These are phyloP conservation scores for Chytriomyces confervae DNA, from an alignment of 192 early-diverging fungal species.

Conservation along the genomic window DNA sequence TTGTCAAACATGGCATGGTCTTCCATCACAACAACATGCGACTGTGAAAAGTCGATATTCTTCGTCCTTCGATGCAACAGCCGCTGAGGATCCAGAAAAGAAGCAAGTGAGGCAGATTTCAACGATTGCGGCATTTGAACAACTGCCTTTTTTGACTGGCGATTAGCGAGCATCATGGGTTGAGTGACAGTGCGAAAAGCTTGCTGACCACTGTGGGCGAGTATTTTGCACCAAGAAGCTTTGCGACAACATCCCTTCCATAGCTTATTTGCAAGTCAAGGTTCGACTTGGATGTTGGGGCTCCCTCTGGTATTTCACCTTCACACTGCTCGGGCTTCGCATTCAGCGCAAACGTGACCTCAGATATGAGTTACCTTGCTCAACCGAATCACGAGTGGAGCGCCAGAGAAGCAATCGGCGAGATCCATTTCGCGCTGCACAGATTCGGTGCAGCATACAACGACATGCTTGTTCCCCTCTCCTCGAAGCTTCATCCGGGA, in stretches of 20 bases:
- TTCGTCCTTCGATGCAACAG: too few relatives aligned
- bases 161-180: too few relatives aligned
- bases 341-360: neutral
- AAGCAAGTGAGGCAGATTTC: too few relatives aligned
- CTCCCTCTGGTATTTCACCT: neutral
- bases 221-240: neutral
- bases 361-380: neutral
- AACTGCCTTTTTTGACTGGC: too few relatives aligned
- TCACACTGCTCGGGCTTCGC: neutral
- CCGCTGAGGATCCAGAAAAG: too few relatives aligned
- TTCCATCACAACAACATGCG: neutral
- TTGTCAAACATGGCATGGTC: neutral
- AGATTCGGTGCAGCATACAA: neutral
- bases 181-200: neutral
- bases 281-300: neutral
- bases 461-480: neutral
- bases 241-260: neutral
- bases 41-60: neutral
- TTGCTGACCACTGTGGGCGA: neutral
- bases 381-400: neutral
- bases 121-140: too few relatives aligned
- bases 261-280: neutral
- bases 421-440: neutral
- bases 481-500: neutral
- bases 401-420: neutral